Percentiles rank a stretch among this genome's conserved stretches.
Evolutionary conservation across 495 filamentous ascomycete species (phyloP).

Genomic region (Tuber aestivum): DNA sequence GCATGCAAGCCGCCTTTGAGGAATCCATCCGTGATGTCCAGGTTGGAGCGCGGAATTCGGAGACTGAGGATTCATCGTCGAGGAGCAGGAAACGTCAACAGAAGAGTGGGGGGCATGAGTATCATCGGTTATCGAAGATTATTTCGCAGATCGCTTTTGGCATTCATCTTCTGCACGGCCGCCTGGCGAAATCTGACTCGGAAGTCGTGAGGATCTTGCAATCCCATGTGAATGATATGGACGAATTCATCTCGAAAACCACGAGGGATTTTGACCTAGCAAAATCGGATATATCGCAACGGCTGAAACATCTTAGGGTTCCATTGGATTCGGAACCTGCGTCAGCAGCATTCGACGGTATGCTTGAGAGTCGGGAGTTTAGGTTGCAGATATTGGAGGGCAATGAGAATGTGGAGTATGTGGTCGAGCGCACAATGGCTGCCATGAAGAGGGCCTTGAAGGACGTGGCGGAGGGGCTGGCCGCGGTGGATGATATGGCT

Average conservation of each 20-base stretch:
- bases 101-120: slow-evolving; percentile 42
- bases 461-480: slow-evolving; percentile 71
- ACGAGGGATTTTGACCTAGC: slow-evolving; percentile 82
- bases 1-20: slow-evolving; percentile 86
- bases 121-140: slow-evolving; percentile 85
- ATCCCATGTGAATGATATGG: slow-evolving; percentile 85
- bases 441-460: slow-evolving; percentile 68
- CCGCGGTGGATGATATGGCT: slow-evolving; percentile 68
- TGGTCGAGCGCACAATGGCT: slow-evolving; percentile 67
- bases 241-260: slow-evolving; percentile 78
- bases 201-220: slow-evolving; percentile 87
- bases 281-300: slow-evolving; percentile 63
- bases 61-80: slow-evolving; percentile 5
- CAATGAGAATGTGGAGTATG: slow-evolving; percentile 86
- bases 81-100: slow-evolving; percentile 11
- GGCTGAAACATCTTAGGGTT: slow-evolving; percentile 69
- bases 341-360: slow-evolving; percentile 68
- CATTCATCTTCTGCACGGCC: slow-evolving; percentile 77
- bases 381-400: slow-evolving; percentile 73
- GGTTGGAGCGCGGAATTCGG: slow-evolving; percentile 6
- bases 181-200: slow-evolving; percentile 77
- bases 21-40: slow-evolving; percentile 66
- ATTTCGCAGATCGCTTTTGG: slow-evolving; percentile 91
- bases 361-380: slow-evolving; percentile 79
- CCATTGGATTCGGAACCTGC: slow-evolving; percentile 63